Base-by-base conservation (phyloP, 192 early-diverging fungal species). In the Coemansia sp. region DNA sequence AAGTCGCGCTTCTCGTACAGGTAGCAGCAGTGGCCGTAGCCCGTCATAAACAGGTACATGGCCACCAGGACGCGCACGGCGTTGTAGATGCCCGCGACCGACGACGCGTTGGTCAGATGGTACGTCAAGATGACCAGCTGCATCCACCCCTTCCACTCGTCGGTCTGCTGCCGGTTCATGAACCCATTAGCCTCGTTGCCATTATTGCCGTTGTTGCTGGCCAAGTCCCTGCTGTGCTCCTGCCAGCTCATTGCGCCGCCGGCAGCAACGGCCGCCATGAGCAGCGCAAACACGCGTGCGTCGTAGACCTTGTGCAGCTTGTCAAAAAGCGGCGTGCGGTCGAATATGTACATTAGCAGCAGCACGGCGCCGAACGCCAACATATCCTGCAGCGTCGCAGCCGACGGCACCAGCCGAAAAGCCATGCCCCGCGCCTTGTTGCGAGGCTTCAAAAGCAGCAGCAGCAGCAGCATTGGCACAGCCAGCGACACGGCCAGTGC, bases 101-200 rank as follows among this genome's bases (percentile, higher is more conserved):
- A 76, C 2, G 87, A 88, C 0, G 88, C 89, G 24, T 86, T 88
- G 47, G 83, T 71, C 64, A 86, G 83, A 65, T 92, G 91, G 65
- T 92, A 92, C 11, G 86, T 72, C 23, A 89, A 69, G 45, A 88
- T 85, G 18, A 78, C 55, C 2, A 91, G 64, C 78, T 92, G 91
- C 91, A 92, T 92, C 91, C 91, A 92, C 0, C 91, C 91, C 64
- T 89, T 90, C 91, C 91, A 92, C 69, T 92, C 91, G 54, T 92
- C 89, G 9, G 91, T 92, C 67, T 90, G 89, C 56, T 87, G 83
- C 29, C 91, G 84, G 65, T 85, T 87, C 58, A 92, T 65, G 62
- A 92, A 92, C 11, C 78, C 80, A 9, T 62, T 55, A 57, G 82
- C 80, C 4, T 8, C 30, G 8, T 32, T 32, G 30, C n/a, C n/a